Evolutionary conservation across 148 eudicot species (phyloP).

Genomic region (Pouteria glomerata): DNA sequence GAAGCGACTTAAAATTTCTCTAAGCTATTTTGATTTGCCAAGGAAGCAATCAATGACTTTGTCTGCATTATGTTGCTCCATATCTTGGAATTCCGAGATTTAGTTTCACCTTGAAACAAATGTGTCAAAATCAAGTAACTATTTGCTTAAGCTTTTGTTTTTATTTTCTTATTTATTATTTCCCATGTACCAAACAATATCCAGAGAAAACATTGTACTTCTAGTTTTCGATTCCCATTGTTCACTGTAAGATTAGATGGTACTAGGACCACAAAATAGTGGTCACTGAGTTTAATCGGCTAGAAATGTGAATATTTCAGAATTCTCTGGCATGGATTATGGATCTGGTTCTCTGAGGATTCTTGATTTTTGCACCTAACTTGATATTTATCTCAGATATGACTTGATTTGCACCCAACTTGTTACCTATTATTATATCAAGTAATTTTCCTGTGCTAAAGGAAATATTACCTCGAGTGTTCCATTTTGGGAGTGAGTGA

Average conservation of each 20-base stretch:
- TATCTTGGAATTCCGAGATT: neutral
- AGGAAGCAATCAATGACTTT: too few species aligned
- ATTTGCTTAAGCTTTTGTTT: neutral
- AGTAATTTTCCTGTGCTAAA: neutral
- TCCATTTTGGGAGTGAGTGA: neutral
- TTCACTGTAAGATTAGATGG: constrained; percentile 11
- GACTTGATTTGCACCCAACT: neutral
- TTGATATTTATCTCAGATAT: neutral
- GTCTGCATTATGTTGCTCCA: too few species aligned
- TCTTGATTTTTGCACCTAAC: neutral
- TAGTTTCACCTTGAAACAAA: constrained; percentile 1
- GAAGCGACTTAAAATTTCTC: too few species aligned
- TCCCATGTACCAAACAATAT: constrained; percentile 11
- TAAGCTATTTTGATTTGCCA: too few species aligned
- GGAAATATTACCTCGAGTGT: neutral
- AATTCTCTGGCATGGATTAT: neutral
- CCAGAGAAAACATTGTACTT: neutral
- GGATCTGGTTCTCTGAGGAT: constrained; percentile 7
- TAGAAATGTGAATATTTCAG: neutral
- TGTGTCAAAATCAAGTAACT: constrained; percentile 1
- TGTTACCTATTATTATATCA: too few species aligned
- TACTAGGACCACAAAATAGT: constrained; percentile 6
- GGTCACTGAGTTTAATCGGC: neutral
- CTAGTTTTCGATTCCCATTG: constrained; percentile 12
- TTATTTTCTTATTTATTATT: neutral